Conservation (phyloP, 164 flowering plant species). For the Vitis riparia region DNA sequence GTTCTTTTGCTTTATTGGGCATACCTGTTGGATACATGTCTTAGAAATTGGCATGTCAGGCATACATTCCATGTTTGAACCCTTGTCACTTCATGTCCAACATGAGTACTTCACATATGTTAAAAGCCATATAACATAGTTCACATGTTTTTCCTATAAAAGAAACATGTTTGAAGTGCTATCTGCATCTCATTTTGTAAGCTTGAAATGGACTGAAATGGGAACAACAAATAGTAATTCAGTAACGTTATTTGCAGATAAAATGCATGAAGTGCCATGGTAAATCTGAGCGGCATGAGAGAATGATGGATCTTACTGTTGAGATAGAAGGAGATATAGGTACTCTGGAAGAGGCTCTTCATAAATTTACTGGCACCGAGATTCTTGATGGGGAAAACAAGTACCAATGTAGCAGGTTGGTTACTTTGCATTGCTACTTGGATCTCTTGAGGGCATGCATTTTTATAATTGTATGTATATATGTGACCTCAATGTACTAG, state of each 20-base stretch:
- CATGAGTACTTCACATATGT: no score
- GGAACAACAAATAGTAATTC: neutral
- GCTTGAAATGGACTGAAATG: no score
- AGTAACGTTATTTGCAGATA: constrained; percentile 44
- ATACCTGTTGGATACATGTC: no score
- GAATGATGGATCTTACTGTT: constrained; percentile 93
- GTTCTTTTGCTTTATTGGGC: no score
- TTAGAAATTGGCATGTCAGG: no score
- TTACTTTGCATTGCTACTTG: neutral
- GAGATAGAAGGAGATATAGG: constrained; percentile 85
- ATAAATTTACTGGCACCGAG: constrained; percentile 69
- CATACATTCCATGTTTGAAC: no score
- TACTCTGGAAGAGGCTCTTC: constrained; percentile 81
- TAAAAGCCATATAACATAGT: no score
- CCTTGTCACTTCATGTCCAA: no score
- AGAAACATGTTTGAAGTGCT: no score
- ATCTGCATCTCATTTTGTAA: constrained; percentile 1
- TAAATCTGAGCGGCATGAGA: constrained; percentile 74
- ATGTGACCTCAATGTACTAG: neutral
- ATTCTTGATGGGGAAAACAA: constrained; percentile 91
- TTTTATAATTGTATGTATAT: neutral
- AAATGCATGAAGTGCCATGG: constrained; percentile 79
- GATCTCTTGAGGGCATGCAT: neutral
- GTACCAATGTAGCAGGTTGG: constrained; percentile 81
- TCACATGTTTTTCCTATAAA: no score